A percentile compares a stretch with the other conserved stretches of the same genome.
These are phyloP conservation scores for Lachnum nothofagi DNA, from an alignment of 2,329 filamentous ascomycete genomes.

Conservation along the genomic window DNA sequence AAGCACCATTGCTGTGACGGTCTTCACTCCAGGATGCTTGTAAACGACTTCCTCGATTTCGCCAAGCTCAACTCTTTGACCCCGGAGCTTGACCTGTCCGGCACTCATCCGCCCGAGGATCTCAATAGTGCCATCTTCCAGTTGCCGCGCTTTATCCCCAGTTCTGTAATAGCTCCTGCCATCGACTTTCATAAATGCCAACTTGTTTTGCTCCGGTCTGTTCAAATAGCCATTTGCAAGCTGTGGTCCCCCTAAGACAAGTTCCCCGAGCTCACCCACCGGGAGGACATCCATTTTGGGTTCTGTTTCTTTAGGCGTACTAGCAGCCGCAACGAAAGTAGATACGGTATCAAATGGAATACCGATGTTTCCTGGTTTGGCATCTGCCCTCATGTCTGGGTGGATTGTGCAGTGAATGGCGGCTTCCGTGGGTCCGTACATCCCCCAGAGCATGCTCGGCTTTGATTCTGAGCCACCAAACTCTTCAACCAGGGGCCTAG, in stretches of 20 bases:
- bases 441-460: constrained; percentile 71
- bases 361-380: constrained; percentile 66
- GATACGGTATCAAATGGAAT: constrained; percentile 70
- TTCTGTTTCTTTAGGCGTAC: constrained; percentile 13
- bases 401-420: constrained; percentile 85
- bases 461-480: constrained; percentile 54
- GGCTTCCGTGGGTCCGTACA: constrained; percentile 92
- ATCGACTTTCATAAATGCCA: constrained; percentile 63
- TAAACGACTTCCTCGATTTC: constrained; percentile 69
- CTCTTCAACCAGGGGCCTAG: constrained; percentile 66
- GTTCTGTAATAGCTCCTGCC: constrained; percentile 72
- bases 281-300: constrained; percentile 26
- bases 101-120: constrained; percentile 74
- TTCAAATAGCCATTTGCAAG: constrained; percentile 79
- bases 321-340: constrained; percentile 29
- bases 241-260: constrained; percentile 75
- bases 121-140: constrained; percentile 65
- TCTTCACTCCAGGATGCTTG: constrained; percentile 56
- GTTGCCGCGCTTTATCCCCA: constrained; percentile 73
- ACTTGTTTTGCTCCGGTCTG: constrained; percentile 65
- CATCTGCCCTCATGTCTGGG: constrained; percentile 51
- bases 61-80: constrained; percentile 75
- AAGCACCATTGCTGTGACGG: constrained; percentile 62
- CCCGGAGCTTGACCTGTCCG: constrained; percentile 81
- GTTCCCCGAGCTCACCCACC: constrained; percentile 46